These are phyloP conservation scores for Auricularia auricula-judae DNA, from an alignment of 768 basidiomycete species.

Conservation along the genomic window DNA sequence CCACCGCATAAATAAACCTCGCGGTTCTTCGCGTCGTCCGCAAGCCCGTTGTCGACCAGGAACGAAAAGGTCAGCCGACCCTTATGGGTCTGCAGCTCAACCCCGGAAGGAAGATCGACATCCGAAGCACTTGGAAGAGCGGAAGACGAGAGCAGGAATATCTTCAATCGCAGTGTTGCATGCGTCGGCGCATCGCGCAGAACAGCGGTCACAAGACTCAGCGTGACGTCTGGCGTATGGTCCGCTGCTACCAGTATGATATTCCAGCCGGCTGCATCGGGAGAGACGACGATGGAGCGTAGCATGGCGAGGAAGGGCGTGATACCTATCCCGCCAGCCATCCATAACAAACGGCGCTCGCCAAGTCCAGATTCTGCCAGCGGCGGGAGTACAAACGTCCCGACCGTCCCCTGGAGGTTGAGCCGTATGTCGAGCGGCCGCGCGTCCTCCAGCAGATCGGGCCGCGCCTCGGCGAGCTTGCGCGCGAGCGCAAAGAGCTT, in stretches of 20 bases:
- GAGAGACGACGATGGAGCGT: constrained; percentile 7
- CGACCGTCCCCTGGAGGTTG: constrained; percentile 41
- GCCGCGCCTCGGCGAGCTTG: constrained; percentile 28
- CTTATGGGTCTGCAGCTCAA: neutral
- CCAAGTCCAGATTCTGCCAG: too few species aligned
- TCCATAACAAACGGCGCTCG: constrained; percentile 31
- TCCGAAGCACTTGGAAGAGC: neutral
- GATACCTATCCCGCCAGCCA: constrained; percentile 56
- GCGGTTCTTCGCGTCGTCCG: neutral
- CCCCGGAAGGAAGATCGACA: neutral
- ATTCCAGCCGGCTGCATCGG: constrained; percentile 20
- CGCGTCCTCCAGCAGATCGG: constrained; percentile 31
- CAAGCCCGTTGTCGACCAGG: neutral
- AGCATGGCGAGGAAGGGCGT: constrained; percentile 56
- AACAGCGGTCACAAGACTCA: constrained; percentile 26
- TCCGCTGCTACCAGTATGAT: constrained; percentile 41
- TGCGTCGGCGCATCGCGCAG: constrained; percentile 20
- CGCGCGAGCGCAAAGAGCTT: constrained; percentile 39
- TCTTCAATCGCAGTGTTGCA: constrained; percentile 2
- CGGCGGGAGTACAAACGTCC: constrained; percentile 34
- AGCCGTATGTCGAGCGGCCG: constrained; percentile 29
- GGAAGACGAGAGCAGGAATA: neutral
- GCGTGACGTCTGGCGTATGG: constrained; percentile 40
- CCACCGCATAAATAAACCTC: neutral
- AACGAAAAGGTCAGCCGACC: neutral